These are phyloP conservation scores for Hemileccinum rubropunctum DNA, from an alignment of 768 basidiomycete genomes.

Conservation along the genomic window DNA sequence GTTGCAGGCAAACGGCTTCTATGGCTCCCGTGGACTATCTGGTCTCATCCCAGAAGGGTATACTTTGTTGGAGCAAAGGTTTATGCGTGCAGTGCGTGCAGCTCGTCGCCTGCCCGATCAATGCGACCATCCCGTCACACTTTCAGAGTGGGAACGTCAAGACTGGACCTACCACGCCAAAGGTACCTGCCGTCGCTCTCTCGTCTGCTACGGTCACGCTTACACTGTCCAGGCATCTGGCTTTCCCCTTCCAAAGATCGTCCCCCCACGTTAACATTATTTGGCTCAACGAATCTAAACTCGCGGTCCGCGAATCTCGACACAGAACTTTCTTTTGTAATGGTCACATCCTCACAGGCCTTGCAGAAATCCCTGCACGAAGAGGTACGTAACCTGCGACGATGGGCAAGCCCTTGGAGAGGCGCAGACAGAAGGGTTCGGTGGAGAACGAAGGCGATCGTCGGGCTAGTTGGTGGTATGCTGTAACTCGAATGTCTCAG, in stretches of 20 bases:
- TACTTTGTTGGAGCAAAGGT: slow-evolving; percentile 80
- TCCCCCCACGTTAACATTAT: slow-evolving; percentile 71
- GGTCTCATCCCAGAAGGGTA: slow-evolving; percentile 95
- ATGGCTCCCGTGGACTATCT: slow-evolving; percentile 83
- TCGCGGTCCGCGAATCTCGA: slow-evolving; percentile 88
- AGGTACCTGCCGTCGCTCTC: slow-evolving; percentile 47
- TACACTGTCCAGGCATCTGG: slow-evolving; percentile 68
- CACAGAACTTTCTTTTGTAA: slow-evolving; percentile 86
- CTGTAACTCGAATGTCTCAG: slow-evolving; percentile 37
- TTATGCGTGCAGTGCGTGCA: slow-evolving; percentile 62
- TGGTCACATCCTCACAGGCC: slow-evolving; percentile 60
- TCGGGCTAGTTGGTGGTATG: slow-evolving; percentile 67
- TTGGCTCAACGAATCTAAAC: slow-evolving; percentile 94
- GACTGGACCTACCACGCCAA: slow-evolving; percentile 99
- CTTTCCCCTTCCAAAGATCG: slow-evolving; percentile 54
- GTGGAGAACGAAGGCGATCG: slow-evolving; percentile 60
- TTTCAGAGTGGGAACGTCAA: slow-evolving; percentile 83
- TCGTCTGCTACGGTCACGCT: background rate
- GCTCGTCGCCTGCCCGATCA: slow-evolving; percentile 40
- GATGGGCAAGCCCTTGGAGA: slow-evolving; percentile 55
- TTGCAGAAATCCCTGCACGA: slow-evolving; percentile 49
- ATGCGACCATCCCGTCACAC: slow-evolving; percentile 48
- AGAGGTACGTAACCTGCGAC: slow-evolving; percentile 53
- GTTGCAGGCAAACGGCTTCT: slow-evolving; percentile 91
- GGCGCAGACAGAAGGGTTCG: slow-evolving; percentile 58